Base-by-base conservation (phyloP, 176 grass and related monocot genomes). In the Phyllostachys edulis region DNA sequence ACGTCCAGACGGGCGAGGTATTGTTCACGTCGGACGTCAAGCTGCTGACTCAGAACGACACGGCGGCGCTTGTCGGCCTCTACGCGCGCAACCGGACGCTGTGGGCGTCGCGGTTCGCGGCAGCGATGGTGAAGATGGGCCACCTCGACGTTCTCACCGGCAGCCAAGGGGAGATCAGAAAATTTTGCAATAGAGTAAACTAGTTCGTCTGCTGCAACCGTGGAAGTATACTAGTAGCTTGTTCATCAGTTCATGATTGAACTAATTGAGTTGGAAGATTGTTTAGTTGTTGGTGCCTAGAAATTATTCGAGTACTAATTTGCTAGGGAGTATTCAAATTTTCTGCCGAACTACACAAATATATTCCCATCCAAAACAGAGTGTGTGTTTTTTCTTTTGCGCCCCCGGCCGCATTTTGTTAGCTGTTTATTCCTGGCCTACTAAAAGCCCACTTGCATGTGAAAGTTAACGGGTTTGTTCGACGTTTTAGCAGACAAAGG, bases 51-150 rank as follows among this genome's bases (percentile, higher is more conserved):
- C 88, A 29, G 59, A 50, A 56, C 17, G 87, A 89, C 67, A 94
- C 85, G 78, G 81, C 60, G 61, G 83, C 86, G 54, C 81, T 94
- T 23, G 84, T 94, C 12, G 80, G 49, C 44, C 73, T 74, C n/a
- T 90, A 89, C 39, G 85, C 87, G 10, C 23, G 63, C 50, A 85
- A 74, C 52, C 76, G 70, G 34, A 45, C 17, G 27, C 6, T 87
- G 29, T 93, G 88, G 73, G 41, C n/a, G 36, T 0, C 13, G 9
- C 80, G 81, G 16, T 95, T 95, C 11, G 90, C 68, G 8, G 85
- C 66, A 0, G 90, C 90, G 8, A 95, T 95, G 93, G 85, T 95
- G 5, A 92, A 88, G 86, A 95, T 95, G 90, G 85, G 93, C 13
- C 3, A 63, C 82, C 66, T 95, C 80, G 90, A 77, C 46, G 93